These are phyloP conservation scores for Rhodosporidiobolus odoratus DNA, from an alignment of 768 basidiomycete genomes.

Conservation along the genomic window DNA sequence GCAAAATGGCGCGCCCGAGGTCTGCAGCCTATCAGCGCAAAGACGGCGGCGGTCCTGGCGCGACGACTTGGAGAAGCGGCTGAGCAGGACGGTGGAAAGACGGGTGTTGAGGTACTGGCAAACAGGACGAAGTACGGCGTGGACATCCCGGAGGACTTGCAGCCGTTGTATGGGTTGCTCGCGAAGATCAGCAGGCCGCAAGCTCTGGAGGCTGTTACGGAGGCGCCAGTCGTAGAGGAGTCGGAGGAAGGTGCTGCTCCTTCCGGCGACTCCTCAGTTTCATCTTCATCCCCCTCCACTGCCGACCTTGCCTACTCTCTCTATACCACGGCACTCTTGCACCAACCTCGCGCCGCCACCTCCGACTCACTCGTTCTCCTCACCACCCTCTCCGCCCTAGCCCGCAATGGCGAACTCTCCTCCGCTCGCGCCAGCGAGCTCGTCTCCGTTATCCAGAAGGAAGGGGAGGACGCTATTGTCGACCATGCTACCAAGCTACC, in stretches of 20 bases:
- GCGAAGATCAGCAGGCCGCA: not conserved
- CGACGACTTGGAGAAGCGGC: not conserved
- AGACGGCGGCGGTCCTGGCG: not conserved
- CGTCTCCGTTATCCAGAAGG: not conserved
- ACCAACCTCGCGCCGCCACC: not conserved
- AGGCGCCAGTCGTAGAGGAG: not conserved
- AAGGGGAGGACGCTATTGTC: constrained; percentile 17
- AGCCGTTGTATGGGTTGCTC: constrained; percentile 14
- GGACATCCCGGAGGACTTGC: constrained; percentile 1
- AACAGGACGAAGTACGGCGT: constrained; percentile 14
- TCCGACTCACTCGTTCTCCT: constrained; percentile 11
- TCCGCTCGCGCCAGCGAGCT: not conserved
- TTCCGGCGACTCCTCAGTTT: not conserved
- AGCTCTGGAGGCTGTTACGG: not conserved
- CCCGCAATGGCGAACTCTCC: not conserved
- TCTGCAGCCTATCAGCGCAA: not conserved
- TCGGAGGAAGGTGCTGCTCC: not conserved
- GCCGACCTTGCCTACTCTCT: not conserved
- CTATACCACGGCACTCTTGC: not conserved
- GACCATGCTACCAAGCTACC: not conserved
- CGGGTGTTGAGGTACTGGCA: not conserved
- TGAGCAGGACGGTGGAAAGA: not conserved
- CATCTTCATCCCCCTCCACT: not conserved
- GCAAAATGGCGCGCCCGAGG: constrained; percentile 4
- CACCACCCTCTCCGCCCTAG: constrained; percentile 8